Evolutionary conservation across 179 eudicot genomes (phyloP).

Genomic region (Beta lomatogona): DNA sequence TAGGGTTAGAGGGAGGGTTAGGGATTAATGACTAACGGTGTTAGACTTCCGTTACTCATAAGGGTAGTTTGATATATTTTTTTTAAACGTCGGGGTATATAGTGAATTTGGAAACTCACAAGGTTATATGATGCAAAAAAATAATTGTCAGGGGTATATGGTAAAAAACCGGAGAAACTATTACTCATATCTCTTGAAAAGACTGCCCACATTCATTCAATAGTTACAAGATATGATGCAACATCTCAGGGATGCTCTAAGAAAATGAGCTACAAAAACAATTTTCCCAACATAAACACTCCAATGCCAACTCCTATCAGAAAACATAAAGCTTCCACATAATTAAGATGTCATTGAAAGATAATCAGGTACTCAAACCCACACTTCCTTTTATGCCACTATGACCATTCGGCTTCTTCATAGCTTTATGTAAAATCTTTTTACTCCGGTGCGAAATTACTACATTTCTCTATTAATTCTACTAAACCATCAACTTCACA

Average conservation of each 20-base stretch:
- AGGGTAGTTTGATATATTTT: too few species aligned
- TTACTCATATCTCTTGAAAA: not conserved
- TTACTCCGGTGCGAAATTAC: too few species aligned
- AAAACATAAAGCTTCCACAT: not conserved
- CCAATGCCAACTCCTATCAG: not conserved
- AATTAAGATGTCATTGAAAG: not conserved
- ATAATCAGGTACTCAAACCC: not conserved
- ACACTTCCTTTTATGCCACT: not conserved
- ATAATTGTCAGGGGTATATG: too few species aligned
- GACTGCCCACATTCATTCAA: not conserved
- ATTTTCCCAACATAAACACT: not conserved
- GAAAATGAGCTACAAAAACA: not conserved
- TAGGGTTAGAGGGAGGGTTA: too few species aligned
- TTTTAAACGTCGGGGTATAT: too few species aligned
- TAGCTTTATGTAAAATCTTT: not conserved
- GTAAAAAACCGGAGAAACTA: not conserved
- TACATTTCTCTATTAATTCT: not conserved
- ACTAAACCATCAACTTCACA: not conserved
- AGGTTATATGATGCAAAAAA: too few species aligned
- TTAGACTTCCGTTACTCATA: too few species aligned
- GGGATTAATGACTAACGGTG: too few species aligned
- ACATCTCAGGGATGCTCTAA: not conserved
- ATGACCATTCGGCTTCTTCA: not conserved
- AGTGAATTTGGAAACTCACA: too few species aligned
- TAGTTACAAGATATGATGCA: not conserved